Base-by-base conservation (phyloP, 1,139 yeast genomes). In the Blastobotrys ciferrii region DNA sequence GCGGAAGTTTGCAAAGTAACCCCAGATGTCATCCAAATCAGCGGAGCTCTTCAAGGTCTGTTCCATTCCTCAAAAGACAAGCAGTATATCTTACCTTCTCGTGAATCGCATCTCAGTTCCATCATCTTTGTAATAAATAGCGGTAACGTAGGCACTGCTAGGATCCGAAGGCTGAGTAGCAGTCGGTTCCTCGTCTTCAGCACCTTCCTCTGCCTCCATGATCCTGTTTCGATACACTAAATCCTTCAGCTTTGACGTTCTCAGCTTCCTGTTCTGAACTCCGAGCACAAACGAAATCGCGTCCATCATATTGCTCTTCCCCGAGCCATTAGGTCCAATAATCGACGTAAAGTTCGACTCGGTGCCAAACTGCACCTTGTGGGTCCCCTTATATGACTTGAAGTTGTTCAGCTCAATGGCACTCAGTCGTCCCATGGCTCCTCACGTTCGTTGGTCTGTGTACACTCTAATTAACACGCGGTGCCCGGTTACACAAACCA, bases 291-390 rank as follows among this genome's bases (percentile, higher is more conserved):
- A 92, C 2, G 97, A 88, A 14, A 91, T 89, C 41, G 98, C 98
- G 66, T 91, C 98, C 98, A 91, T 91, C 91, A 91, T 84, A 62
- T 92, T 92, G 43, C 96, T 87, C 70, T 92, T 92, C 12, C 99
- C 99, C 1, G 97, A 86, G 14, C 98, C 98, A 75, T 94, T 94
- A 13, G 98, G 98, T 1, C 99, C 99, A 51, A 94, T 87, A 53
- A 92, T 87, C 42, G 95, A 85, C 1, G 96, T 87, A 70, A 94
- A 92, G 55, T 77, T 77, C 1, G 95, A 80, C 42, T 57, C 62
- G 4, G 81, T 74, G 1, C 96, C 98, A 66, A 91, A 85, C 2
- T 94, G 96, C 17, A 92, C 80, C 7, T 76, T 73, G 18, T 88
- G 76, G 0, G 78, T 76, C 0, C 96, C 98, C 51, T 78, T 74